Percentiles rank a stretch among this genome's conserved stretches.
These are phyloP conservation scores for Fusarium pseudocircinatum DNA, from an alignment of 2,329 filamentous ascomycete species.

Conservation along the genomic window DNA sequence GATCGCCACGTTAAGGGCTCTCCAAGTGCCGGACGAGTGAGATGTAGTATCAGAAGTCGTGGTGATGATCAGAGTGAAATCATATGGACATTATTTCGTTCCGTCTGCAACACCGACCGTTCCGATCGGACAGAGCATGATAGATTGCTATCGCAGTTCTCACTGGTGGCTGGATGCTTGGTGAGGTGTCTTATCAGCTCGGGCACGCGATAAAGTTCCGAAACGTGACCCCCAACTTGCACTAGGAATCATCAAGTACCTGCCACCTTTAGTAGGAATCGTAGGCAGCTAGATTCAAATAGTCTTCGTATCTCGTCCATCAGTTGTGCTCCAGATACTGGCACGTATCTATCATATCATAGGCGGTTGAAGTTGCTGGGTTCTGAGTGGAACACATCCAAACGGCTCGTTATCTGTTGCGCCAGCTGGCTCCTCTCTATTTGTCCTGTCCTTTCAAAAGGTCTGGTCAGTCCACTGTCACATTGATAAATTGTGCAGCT, in stretches of 20 bases:
- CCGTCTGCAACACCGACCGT: not conserved
- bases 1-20: not conserved
- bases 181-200: conserved; percentile 29
- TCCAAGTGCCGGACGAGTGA: conserved; percentile 9
- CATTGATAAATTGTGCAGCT: conserved; percentile 10
- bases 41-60: not conserved
- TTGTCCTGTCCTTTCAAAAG: conserved; percentile 26
- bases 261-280: conserved; percentile 8
- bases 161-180: conserved; percentile 14
- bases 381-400: conserved; percentile 33
- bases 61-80: not conserved
- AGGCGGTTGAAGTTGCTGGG: conserved; percentile 15
- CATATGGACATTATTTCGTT: not conserved
- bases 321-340: conserved; percentile 11
- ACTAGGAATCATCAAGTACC: conserved; percentile 13
- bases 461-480: conserved; percentile 20
- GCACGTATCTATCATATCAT: conserved; percentile 28
- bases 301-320: conserved; percentile 15
- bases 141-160: conserved; percentile 14
- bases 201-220: conserved; percentile 26
- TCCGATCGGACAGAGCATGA: not conserved
- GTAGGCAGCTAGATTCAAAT: not conserved
- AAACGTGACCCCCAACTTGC: conserved; percentile 15
- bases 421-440: conserved; percentile 40
- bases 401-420: conserved; percentile 23